Percentiles rank a stretch among this genome's conserved stretches.
Conservation (phyloP, 2,329 filamentous ascomycete genomes). For the Penicillium sp. region DNA sequence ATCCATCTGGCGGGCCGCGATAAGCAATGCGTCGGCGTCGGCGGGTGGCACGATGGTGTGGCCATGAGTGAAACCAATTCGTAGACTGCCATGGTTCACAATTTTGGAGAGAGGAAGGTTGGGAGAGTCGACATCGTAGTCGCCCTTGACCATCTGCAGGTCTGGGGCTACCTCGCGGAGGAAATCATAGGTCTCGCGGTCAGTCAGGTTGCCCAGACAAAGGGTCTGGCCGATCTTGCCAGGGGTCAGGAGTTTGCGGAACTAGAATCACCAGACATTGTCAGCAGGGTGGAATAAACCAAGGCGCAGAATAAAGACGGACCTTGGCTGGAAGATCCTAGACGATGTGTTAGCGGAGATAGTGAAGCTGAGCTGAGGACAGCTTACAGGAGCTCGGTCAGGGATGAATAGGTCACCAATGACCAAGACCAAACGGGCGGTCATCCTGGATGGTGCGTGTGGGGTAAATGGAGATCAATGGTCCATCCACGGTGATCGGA, state of each 20-base stretch:
- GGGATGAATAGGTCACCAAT: conserved; percentile 94
- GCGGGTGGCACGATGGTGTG: conserved; percentile 67
- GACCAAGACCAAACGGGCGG: conserved; percentile 85
- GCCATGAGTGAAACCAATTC: conserved; percentile 69
- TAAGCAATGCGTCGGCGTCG: conserved; percentile 64
- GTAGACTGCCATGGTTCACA: conserved; percentile 65
- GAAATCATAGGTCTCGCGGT: conserved; percentile 77
- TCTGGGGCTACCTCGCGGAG: conserved; percentile 71
- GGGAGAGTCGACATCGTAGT: conserved; percentile 67
- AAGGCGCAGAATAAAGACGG: conserved; percentile 23
- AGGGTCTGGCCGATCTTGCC: conserved; percentile 81
- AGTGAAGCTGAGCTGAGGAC: conserved; percentile 13
- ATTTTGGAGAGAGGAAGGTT: conserved; percentile 65
- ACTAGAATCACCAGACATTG: conserved; percentile 50
- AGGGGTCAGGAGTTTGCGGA: conserved; percentile 79
- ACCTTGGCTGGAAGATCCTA: conserved; percentile 85
- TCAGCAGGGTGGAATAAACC: neutral
- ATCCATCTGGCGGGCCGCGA: conserved; percentile 69
- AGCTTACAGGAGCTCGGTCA: conserved; percentile 72
- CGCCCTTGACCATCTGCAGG: conserved; percentile 67
- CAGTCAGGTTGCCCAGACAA: conserved; percentile 76
- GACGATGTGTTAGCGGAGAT: conserved; percentile 15
- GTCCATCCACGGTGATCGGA: conserved; percentile 25
- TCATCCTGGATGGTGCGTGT: conserved; percentile 49
- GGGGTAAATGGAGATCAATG: conserved; percentile 23